Percentiles rank a stretch among this genome's conserved stretches.
Conservation (phyloP, 2,329 filamentous ascomycete species). For the Coniochaeta sp. region DNA sequence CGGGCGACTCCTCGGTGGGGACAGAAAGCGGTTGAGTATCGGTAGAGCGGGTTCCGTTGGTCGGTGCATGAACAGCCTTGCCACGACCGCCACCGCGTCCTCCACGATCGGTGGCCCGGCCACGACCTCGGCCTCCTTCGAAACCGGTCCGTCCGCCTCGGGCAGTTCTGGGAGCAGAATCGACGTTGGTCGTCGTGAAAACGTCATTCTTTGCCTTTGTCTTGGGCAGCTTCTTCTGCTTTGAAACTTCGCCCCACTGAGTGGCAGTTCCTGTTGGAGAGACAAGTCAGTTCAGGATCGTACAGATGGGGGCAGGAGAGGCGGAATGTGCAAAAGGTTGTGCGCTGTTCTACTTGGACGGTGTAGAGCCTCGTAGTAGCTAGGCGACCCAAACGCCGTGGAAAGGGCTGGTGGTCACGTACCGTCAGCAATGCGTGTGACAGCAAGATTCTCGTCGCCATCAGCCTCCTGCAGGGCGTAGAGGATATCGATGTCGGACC, state of each 20-base stretch:
- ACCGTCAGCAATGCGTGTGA: slow-evolving; percentile 77
- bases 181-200: slow-evolving; percentile 41
- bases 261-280: slow-evolving; percentile 59
- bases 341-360: background rate
- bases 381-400: background rate
- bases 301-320: background rate
- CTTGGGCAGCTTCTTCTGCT: slow-evolving; percentile 69
- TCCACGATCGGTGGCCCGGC: slow-evolving; percentile 56
- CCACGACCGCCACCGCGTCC: slow-evolving; percentile 55
- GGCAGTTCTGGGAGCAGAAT: slow-evolving; percentile 39
- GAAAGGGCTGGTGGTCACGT: slow-evolving; percentile 16
- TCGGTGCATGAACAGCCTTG: slow-evolving; percentile 49
- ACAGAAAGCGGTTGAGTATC: slow-evolving; percentile 51
- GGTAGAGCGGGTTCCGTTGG: slow-evolving; percentile 56
- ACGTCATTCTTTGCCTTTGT: slow-evolving; percentile 62
- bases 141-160: slow-evolving; percentile 55
- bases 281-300: slow-evolving; percentile 12
- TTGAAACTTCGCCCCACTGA: slow-evolving; percentile 79
- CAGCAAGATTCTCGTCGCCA: slow-evolving; percentile 67
- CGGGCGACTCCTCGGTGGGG: slow-evolving; percentile 62
- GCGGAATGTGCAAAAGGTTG: background rate
- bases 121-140: slow-evolving; percentile 56
- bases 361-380: background rate
- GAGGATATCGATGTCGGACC: slow-evolving; percentile 91
- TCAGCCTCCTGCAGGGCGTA: slow-evolving; percentile 86